Evolutionary conservation across 139 green algal genomes (phyloP), one percentile per base, ranked within the genome.

Genomic region (Zygnema cylindricum): DNA sequence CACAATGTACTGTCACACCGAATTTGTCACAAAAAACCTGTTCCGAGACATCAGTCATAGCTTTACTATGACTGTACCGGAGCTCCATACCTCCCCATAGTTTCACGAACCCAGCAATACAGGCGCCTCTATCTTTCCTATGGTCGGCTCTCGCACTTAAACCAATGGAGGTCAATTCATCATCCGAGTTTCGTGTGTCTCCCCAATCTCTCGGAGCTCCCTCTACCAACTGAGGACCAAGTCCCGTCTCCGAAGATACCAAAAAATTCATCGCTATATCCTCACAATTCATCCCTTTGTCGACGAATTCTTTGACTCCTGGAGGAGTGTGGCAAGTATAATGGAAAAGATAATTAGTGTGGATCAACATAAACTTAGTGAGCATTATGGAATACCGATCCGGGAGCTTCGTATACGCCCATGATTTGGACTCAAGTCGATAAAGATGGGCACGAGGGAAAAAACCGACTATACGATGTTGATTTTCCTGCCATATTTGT

Each of bases 211-310:
- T 77, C n/a, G 85, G 77, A 7, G 38, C 79, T 7, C 85, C 85
- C 33, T 54, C 85, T 22, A 90, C 85, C 81, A 90, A 43, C 83
- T 85, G 43, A 49, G 85, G 85, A 39, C 85, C 85, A 41, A 82
- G 30, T 39, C 55, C 55, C 49, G 54, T 42, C 42, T 38, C 30
- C 3, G 49, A 42, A 49, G 85, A 77, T 23, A 88, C 85, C 23
- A 90, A n/a, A 55, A 90, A 90, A 76, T 90, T 90, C 85, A 90
- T 90, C 35, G 85, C 85, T 42, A 90, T 90, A 76, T 90, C 85
- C 38, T 90, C 85, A 79, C 85, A 90, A 55, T 90, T 90, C 54
- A 90, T 77, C 38, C 77, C 78, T 36, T 43, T 33, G 49, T 90
- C 85, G 22, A 90, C 85, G 33, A 85, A 88, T 55, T 82, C 85